These are phyloP conservation scores for Aspergillus baeticus DNA, from an alignment of 495 filamentous ascomycete species.

Conservation along the genomic window DNA sequence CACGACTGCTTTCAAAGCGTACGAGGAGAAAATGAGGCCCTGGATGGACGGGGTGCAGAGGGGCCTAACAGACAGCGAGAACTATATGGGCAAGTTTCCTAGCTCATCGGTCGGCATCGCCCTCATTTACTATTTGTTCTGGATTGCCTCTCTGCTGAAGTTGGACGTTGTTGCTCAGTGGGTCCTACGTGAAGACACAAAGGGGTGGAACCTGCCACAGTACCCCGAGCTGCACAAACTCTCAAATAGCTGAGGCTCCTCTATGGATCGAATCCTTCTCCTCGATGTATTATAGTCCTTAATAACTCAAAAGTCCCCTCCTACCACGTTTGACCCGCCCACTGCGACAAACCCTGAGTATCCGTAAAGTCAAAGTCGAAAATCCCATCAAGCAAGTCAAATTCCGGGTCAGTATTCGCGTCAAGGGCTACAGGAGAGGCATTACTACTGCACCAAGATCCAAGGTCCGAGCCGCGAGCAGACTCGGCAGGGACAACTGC, in stretches of 20 bases:
- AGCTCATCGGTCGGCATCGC: conserved; percentile 27
- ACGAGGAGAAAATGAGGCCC: conserved; percentile 41
- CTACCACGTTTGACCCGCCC: neutral
- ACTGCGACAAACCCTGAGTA: neutral
- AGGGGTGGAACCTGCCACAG: conserved; percentile 42
- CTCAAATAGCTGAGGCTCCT: too few species aligned
- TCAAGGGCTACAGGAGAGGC: neutral
- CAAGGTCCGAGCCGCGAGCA: neutral
- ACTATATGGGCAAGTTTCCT: conserved; percentile 19
- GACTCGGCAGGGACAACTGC: neutral
- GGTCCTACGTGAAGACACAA: conserved; percentile 32
- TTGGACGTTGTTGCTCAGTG: conserved; percentile 31
- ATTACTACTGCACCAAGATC: neutral
- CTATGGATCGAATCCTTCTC: neutral
- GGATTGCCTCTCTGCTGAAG: conserved; percentile 30
- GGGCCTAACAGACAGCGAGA: conserved; percentile 19
- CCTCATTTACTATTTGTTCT: conserved; percentile 28
- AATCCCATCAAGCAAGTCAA: neutral
- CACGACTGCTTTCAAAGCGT: conserved; percentile 32
- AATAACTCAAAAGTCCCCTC: neutral
- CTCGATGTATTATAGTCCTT: neutral
- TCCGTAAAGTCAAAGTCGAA: neutral
- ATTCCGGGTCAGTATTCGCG: neutral
- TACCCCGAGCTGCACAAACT: conserved; percentile 27
- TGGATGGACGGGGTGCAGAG: conserved; percentile 42